Percentiles rank a stretch among this genome's conserved stretches.
phyloP scores from a whole-genome alignment of 805 yeast species.

The Ogataea kodamae region DNA sequence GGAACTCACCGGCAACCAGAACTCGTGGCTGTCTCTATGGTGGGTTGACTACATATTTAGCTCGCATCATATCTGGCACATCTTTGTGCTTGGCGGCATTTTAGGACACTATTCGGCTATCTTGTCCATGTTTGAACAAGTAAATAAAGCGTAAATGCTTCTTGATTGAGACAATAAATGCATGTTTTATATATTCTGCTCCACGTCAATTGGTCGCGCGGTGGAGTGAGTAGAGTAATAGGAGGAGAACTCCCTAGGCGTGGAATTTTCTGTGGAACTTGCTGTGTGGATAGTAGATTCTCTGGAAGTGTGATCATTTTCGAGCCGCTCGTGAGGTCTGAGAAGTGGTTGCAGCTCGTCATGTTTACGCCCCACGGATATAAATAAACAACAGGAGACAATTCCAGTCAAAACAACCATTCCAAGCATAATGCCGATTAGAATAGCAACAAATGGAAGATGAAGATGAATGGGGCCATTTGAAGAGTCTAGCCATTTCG shows the following conservation, averaged over 20 bases:
- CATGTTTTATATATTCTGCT: conserved; percentile 6
- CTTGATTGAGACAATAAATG: no score
- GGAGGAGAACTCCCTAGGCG: conserved; percentile 3
- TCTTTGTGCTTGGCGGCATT: conserved; percentile 86
- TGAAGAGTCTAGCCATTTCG: conserved; percentile 52
- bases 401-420: conserved; percentile 38
- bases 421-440: conserved; percentile 64
- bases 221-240: conserved; percentile 31
- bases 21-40: conserved; percentile 58
- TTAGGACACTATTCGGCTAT: conserved; percentile 82
- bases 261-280: not conserved
- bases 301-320: conserved; percentile 2
- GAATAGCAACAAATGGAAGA: conserved; percentile 64
- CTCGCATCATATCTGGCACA: conserved; percentile 93
- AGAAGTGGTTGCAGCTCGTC: conserved; percentile 2
- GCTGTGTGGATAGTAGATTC: not conserved
- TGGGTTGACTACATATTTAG: conserved; percentile 76
- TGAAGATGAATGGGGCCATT: conserved; percentile 51
- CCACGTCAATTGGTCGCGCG: conserved; percentile 25
- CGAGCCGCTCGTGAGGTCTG: conserved; percentile 20
- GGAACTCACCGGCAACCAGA: conserved; percentile 28
- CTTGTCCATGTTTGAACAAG: conserved; percentile 57
- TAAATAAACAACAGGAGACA: conserved; percentile 36
- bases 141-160: no score
- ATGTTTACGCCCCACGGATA: conserved; percentile 29